Base-by-base conservation (phyloP, 257 asterid genomes). In the Solanum commersonii region DNA sequence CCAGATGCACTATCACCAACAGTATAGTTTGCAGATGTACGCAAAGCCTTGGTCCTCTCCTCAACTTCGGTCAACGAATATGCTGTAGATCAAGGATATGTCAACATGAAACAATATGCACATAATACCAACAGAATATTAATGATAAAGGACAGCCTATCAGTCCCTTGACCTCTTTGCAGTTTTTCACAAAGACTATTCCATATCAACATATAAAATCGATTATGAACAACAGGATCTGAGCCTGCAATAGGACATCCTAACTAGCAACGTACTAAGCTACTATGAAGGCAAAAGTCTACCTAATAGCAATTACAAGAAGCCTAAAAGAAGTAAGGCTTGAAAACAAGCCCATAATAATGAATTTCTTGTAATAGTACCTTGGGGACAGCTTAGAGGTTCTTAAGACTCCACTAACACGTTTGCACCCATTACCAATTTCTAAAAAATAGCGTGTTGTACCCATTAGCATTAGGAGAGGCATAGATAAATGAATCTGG, bases 61-160 rank as follows among this genome's bases (percentile, higher is more conserved):
- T 90, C 96, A 86, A 95, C 89, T 88, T 95, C 98, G 18, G 93
- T 93, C 90, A 87, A 60, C 18, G 98, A 86, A 91, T 92, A 93
- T 40, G 96, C 98, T 95, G 95, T 91, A 89, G 65, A 87, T 25
- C 27, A 16, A 29, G 68, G 12, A 81, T 29, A 46, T n/a, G 85
- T 81, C 70, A 46, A 52, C 31, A 1, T 1, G 25, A 22, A 88
- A 81, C 11, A 33, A 46, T 81, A 46, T 16, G 42, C 85, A 18
- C 40, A 27, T 49, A 29, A 81, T 46, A 49, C 85, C 67, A 81
- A 81, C 42, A 49, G 85, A 81, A 46, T 15, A 81, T 81, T 10
- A 29, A 29, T 81, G 25, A 81, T 20, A 81, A 81, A 81, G 29
- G 4, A 81, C 40, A 29, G 2, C 29, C 12, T 16, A 44, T 44